Percentiles rank a stretch among this genome's conserved stretches.
phyloP scores from a whole-genome alignment of 495 filamentous ascomycete species.

The Daldinia vernicosa region DNA sequence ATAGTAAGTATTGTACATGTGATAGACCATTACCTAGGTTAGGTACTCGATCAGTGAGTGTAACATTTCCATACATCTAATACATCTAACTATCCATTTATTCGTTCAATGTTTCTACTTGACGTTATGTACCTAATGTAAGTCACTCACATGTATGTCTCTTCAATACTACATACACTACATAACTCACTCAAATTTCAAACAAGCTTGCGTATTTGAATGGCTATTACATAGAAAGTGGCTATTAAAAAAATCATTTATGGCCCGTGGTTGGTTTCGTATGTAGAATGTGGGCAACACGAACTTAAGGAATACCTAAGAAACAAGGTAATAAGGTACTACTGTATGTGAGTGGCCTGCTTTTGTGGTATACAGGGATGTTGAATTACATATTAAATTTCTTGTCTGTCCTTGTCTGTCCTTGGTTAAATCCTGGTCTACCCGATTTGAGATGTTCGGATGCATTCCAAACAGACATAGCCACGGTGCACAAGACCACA shows the following conservation, averaged over 20 bases:
- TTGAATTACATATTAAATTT: constrained; percentile 16
- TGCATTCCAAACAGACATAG: constrained; percentile 44
- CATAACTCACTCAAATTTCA: background rate
- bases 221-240: background rate
- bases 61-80: no score
- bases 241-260: background rate
- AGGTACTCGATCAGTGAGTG: no score
- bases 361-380: constrained; percentile 6
- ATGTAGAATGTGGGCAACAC: constrained; percentile 28
- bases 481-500: constrained; percentile 37
- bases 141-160: background rate
- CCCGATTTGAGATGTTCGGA: constrained; percentile 31
- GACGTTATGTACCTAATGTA: background rate
- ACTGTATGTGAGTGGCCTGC: constrained; percentile 20
- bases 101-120: no score
- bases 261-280: constrained; percentile 12
- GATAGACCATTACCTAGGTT: no score
- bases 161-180: background rate
- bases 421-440: constrained; percentile 10
- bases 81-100: no score
- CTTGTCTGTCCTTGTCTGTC: background rate
- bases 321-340: constrained; percentile 22
- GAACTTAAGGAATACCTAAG: constrained; percentile 28
- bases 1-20: no score
- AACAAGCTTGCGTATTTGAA: background rate